Conservation (phyloP, 1,139 yeast species). For the Geotrichum armillariae region DNA sequence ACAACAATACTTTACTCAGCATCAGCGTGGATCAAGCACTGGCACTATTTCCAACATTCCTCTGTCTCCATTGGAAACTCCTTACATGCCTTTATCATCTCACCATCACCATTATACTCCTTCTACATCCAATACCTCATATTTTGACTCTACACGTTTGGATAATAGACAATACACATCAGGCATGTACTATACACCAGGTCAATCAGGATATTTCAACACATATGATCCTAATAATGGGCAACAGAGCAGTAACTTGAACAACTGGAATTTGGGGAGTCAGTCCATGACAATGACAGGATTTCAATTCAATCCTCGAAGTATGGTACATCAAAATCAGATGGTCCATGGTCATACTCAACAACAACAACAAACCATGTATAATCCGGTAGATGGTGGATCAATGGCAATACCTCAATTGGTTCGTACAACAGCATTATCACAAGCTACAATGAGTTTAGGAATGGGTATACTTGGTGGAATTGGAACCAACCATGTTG, state of each 20-base stretch:
- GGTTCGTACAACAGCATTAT: conserved; percentile 35
- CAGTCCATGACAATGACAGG: conserved; percentile 6
- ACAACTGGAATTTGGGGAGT: conserved; percentile 3
- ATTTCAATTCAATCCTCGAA: conserved; percentile 7
- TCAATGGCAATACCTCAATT: conserved; percentile 28
- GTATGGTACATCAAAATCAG: conserved; percentile 10
- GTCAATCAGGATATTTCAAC: conserved; percentile 1
- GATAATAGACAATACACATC: neutral
- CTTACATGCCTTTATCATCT: conserved; percentile 5
- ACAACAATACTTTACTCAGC: neutral
- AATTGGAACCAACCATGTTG: conserved; percentile 23
- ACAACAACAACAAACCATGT: conserved; percentile 15
- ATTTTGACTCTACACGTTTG: neutral
- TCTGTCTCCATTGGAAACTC: conserved; percentile 1
- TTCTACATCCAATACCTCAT: conserved; percentile 2
- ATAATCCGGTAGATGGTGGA: conserved; percentile 8
- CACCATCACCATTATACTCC: conserved; percentile 4
- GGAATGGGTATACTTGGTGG: conserved; percentile 27
- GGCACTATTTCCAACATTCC: conserved; percentile 3
- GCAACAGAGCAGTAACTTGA: neutral
- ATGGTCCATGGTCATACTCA: neutral
- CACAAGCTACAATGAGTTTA: conserved; percentile 34
- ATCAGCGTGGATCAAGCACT: conserved; percentile 6
- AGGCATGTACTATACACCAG: neutral
- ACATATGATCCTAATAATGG: neutral